These are phyloP conservation scores for Vigna radiata DNA, from an alignment of 306 rosid species.

Conservation along the genomic window DNA sequence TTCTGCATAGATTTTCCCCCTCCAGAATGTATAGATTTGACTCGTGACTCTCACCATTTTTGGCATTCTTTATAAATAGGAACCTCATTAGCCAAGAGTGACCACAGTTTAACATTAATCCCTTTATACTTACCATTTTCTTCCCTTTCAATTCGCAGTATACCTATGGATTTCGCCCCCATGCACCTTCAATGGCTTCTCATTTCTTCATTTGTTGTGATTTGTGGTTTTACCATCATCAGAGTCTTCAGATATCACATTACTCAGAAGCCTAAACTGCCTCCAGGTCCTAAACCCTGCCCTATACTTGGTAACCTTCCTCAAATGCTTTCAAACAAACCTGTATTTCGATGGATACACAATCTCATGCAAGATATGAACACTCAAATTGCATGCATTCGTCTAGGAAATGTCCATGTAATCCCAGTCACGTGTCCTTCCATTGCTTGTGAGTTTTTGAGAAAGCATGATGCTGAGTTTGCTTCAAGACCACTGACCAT, in stretches of 20 bases:
- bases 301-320: constrained; percentile 47
- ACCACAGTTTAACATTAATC: no score
- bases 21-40: no score
- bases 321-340: constrained; percentile 38
- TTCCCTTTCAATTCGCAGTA: not conserved
- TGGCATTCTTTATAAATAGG: no score
- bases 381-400: constrained; percentile 1
- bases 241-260: not conserved
- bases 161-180: not conserved
- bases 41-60: no score
- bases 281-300: constrained; percentile 46
- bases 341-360: not conserved
- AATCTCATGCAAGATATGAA: constrained; percentile 16
- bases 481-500: constrained; percentile 41
- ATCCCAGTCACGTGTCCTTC: not conserved
- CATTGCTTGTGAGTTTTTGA: constrained; percentile 6
- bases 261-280: not conserved
- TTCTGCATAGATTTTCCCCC: no score
- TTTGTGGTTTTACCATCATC: not conserved
- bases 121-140: not conserved
- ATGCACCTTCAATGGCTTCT: not conserved
- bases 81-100: no score
- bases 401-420: constrained; percentile 18
- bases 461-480: constrained; percentile 43
- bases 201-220: not conserved